Base-by-base conservation (phyloP, 2,329 filamentous ascomycete genomes). In the Helotiales sp. region DNA sequence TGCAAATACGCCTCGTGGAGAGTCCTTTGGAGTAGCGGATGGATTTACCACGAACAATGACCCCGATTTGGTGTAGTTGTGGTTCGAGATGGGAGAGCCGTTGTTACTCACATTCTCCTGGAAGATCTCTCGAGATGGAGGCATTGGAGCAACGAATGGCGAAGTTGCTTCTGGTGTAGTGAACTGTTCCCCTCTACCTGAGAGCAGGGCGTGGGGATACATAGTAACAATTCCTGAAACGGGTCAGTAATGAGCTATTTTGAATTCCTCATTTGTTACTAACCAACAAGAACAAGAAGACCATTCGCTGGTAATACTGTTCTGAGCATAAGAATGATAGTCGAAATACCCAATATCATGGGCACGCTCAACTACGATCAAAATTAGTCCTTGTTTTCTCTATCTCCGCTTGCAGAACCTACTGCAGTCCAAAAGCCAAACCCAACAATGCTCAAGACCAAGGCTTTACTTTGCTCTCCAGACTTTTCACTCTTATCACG, bases 261-360 rank as follows among this genome's bases (percentile, higher is more conserved):
- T 31, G 8, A 25, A 15, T 34, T 33, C 25, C 10, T 33, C 19
- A 57, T 17, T 47, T 13, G 12, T 15, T 17, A 67, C 68, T 54
- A 29, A 69, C 69, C 67, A 59, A 71, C 59, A 51, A 71, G 64
- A 47, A 72, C 54, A 17, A 69, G 53, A 30, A 72, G 60, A 5
- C 69, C 69, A 38, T 56, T 66, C 9, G 70, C 62, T 15, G 71
- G 71, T 10, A 72, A 31, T n/a, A 63, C 57, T 9, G 70, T 72
- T 52, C 66, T 64, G 13, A 69, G 33, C 2, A 70, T 61, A n/a
- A 72, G 55, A 3, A 58, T 55, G 8, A 70, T 66, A 1, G 60
- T 60, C 27, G 58, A 44, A 33, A 69, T 59, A 9, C 69, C 71
- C n/a, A 72, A 60, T 33, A 71, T 61, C 66, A 72, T 69, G 1